phyloP scores from a whole-genome alignment of 208 protist species.

The Trypanosoma brucei region DNA sequence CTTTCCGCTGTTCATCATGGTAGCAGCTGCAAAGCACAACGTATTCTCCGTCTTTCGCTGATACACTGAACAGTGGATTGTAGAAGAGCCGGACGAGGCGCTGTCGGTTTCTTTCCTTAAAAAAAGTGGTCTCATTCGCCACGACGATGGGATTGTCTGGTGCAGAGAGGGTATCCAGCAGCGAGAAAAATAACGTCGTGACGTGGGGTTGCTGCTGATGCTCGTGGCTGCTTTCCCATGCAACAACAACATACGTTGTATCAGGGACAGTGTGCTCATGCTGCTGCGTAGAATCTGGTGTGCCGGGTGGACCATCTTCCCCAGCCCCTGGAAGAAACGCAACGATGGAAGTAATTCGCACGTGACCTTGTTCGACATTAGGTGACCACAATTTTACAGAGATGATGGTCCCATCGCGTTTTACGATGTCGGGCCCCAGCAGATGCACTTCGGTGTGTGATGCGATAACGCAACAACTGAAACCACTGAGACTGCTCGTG shows the following conservation, averaged over 20 bases:
- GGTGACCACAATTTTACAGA: slow-evolving; percentile 47
- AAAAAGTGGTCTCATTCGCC: slow-evolving; percentile 20
- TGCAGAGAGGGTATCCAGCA: slow-evolving; percentile 20
- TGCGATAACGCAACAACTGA: slow-evolving; percentile 52
- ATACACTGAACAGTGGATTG: slow-evolving; percentile 30
- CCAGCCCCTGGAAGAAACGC: slow-evolving; percentile 19
- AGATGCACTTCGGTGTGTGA: slow-evolving; percentile 47
- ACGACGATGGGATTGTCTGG: neutral
- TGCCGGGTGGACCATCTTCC: neutral
- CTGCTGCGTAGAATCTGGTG: neutral
- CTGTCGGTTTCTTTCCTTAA: slow-evolving; percentile 23
- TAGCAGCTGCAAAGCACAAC: slow-evolving; percentile 36
- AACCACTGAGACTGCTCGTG: slow-evolving; percentile 17
- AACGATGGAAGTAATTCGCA: slow-evolving; percentile 18
- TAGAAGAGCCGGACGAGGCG: slow-evolving; percentile 48
- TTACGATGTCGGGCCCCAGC: slow-evolving; percentile 47
- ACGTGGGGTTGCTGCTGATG: slow-evolving; percentile 23
- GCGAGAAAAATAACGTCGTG: slow-evolving; percentile 31
- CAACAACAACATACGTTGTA: slow-evolving; percentile 30
- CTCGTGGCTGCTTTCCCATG: slow-evolving; percentile 26
- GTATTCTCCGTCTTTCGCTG: slow-evolving; percentile 11
- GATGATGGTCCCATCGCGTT: slow-evolving; percentile 30
- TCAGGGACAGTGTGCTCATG: slow-evolving; percentile 2
- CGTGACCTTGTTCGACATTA: neutral
- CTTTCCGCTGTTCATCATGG: slow-evolving; percentile 13